Base-by-base conservation (phyloP, 169 alveolate genomes). In the Plasmodium malariae region DNA sequence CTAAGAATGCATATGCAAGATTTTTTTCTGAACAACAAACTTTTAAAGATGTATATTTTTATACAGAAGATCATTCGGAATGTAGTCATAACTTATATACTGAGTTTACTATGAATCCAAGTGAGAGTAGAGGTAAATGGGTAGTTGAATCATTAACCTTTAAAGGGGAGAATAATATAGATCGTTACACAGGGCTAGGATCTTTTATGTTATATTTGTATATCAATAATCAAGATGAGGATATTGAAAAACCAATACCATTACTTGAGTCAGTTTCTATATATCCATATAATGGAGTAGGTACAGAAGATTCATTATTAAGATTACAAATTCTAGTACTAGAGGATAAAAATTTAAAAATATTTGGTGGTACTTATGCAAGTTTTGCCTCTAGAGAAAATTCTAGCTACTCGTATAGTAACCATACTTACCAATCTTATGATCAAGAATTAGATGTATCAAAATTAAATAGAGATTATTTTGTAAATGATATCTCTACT, bases 11-110 rank as follows among this genome's bases (percentile, higher is more conserved):
- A 6, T 36, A 72, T 55, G 91, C 93, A 70, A 91, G 96, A 60
- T 93, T 94, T 4, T 54, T 67, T 19, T 92, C 95, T n/a, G 92
- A 85, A 36, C 88, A 71, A 17, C 88, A 80, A 34, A 94, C 96
- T 9, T 94, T 19, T 48, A 85, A 72, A 24, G 96, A 94, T 72
- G 92, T 94, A 9, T 37, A 28, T 40, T 71, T 87, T 37, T 32
- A 17, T 36, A 26, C 78, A 12, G 28, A 54, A 7, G 71, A 26
- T 24, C n/a, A 28, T 1, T 45, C 59, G 3, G 78, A 74, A 55
- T 94, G 96, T 48, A 60, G 90, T 55, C 93, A 85, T 78, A 34
- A 37, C 4, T 89, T 94, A 45, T 67, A 32, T 36, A 63, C 80
- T 36, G 86, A 83, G 59, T 68, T 83, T 51, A 30, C 32, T 19